These are phyloP conservation scores for Lithohypha guttulata DNA, from an alignment of 2,329 filamentous ascomycete species.

Conservation along the genomic window DNA sequence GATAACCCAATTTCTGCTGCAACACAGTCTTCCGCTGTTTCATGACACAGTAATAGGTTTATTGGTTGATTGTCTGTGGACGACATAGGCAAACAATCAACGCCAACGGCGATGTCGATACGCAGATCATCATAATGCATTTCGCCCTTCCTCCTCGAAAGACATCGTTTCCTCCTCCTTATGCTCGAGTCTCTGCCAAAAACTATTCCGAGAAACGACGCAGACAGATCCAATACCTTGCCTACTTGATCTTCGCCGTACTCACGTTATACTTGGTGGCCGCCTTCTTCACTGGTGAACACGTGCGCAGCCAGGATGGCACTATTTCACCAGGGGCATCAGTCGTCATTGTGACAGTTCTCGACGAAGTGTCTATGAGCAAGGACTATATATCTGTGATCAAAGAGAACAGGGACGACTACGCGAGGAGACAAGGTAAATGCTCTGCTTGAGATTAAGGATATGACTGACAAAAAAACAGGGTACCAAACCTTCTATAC, in stretches of 20 bases:
- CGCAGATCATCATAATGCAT: slow-evolving; percentile 52
- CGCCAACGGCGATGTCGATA: background rate
- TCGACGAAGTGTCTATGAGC: slow-evolving; percentile 58
- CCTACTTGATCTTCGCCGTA: slow-evolving; percentile 44
- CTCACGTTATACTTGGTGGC: slow-evolving; percentile 53
- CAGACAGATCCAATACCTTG: slow-evolving; percentile 51
- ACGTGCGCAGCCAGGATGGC: slow-evolving; percentile 23
- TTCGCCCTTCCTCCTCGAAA: slow-evolving; percentile 83
- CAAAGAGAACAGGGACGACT: slow-evolving; percentile 70
- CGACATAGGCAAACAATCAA: too few species aligned
- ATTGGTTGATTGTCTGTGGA: background rate
- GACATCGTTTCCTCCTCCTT: slow-evolving; percentile 64
- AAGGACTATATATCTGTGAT: slow-evolving; percentile 61
- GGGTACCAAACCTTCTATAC: slow-evolving; percentile 82
- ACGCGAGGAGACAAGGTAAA: slow-evolving; percentile 77
- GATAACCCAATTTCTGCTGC: too few species aligned
- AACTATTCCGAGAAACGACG: slow-evolving; percentile 38
- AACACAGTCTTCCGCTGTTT: too few species aligned
- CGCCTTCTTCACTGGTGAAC: slow-evolving; percentile 31
- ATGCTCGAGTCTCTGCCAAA: slow-evolving; percentile 39
- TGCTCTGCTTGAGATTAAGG: slow-evolving; percentile 10
- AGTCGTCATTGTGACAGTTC: slow-evolving; percentile 71
- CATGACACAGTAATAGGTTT: background rate
- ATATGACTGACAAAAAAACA: slow-evolving; percentile 28
- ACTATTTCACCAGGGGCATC: slow-evolving; percentile 38